Evolutionary conservation across 202 grass and related monocot genomes (phyloP).

Genomic region (Carex arenaria): DNA sequence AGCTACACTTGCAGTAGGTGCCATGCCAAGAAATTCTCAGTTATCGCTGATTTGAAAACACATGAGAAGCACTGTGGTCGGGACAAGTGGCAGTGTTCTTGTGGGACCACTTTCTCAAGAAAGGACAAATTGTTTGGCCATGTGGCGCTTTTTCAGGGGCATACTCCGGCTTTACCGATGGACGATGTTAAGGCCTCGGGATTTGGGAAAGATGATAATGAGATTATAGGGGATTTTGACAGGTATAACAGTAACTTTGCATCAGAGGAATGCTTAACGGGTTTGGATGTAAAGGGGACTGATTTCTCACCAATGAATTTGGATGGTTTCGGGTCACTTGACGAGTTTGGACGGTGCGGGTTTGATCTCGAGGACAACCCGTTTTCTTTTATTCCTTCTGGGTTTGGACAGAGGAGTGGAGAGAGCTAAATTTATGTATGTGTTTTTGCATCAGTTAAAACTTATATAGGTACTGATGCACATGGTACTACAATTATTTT

Average conservation of each 20-base stretch:
- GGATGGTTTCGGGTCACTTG: slow-evolving; percentile 57
- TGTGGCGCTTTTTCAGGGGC: slow-evolving; percentile 83
- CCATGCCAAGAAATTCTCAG: slow-evolving; percentile 88
- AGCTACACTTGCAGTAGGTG: slow-evolving; percentile 92
- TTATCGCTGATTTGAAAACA: slow-evolving; percentile 86
- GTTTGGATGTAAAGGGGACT: slow-evolving; percentile 43
- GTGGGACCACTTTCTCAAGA: slow-evolving; percentile 88
- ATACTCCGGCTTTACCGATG: slow-evolving; percentile 71
- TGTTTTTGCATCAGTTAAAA: not conserved
- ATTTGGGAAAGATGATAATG: slow-evolving; percentile 23
- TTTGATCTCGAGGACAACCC: slow-evolving; percentile 56
- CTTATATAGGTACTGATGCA: not conserved
- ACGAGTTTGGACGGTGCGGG: slow-evolving; percentile 54
- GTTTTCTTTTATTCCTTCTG: slow-evolving; percentile 44
- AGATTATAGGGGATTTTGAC: slow-evolving; percentile 27
- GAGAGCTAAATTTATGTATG: slow-evolving; percentile 35
- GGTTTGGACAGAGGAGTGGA: slow-evolving; percentile 35
- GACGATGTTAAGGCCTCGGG: slow-evolving; percentile 58
- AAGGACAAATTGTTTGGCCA: slow-evolving; percentile 97
- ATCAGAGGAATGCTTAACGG: slow-evolving; percentile 33
- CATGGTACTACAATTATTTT: not conserved
- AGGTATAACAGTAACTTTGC: slow-evolving; percentile 34
- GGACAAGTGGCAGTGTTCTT: slow-evolving; percentile 91
- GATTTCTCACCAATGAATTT: slow-evolving; percentile 74
- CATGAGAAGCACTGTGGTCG: slow-evolving; percentile 94